These are phyloP conservation scores for Platismatia glauca DNA, from an alignment of 495 filamentous ascomycete species.

Conservation along the genomic window DNA sequence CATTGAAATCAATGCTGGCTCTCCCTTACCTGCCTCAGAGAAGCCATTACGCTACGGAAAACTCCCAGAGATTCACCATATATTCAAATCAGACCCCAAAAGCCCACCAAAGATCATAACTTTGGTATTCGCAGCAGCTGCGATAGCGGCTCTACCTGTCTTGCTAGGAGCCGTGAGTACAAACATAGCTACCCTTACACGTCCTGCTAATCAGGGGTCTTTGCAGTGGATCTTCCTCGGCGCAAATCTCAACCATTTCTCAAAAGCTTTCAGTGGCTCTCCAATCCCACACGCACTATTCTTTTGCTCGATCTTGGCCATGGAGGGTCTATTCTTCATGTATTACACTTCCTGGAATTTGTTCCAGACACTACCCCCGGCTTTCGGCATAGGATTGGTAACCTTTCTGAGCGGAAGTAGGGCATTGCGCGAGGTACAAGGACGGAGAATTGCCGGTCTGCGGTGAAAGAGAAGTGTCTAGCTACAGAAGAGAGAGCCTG, in stretches of 20 bases:
- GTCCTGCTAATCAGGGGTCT: not conserved
- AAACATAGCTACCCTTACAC: not conserved
- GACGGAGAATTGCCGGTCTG: slow-evolving; percentile 69
- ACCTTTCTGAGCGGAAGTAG: slow-evolving; percentile 84
- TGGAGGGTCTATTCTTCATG: slow-evolving; percentile 89
- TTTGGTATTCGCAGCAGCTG: slow-evolving; percentile 62
- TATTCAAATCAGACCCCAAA: slow-evolving; percentile 69
- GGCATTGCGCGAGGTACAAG: slow-evolving; percentile 87
- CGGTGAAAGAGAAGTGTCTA: slow-evolving; percentile 28
- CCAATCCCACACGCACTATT: slow-evolving; percentile 74
- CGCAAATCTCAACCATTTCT: slow-evolving; percentile 72
- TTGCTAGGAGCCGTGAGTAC: slow-evolving; percentile 60
- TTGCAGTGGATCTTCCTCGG: slow-evolving; percentile 69
- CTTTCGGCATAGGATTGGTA: slow-evolving; percentile 54
- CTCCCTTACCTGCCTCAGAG: slow-evolving; percentile 46
- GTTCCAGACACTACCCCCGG: slow-evolving; percentile 77
- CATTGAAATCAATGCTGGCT: slow-evolving; percentile 50
- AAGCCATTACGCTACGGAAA: slow-evolving; percentile 71
- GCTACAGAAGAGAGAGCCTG: not conserved
- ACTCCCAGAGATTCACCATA: slow-evolving; percentile 79
- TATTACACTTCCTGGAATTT: slow-evolving; percentile 93
- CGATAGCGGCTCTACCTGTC: slow-evolving; percentile 60
- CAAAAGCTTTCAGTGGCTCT: slow-evolving; percentile 59
- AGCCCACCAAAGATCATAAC: slow-evolving; percentile 80
- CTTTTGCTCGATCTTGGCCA: slow-evolving; percentile 69